Evolutionary conservation across 345 rosid species (phyloP).

Genomic region (Arabis alpina): DNA sequence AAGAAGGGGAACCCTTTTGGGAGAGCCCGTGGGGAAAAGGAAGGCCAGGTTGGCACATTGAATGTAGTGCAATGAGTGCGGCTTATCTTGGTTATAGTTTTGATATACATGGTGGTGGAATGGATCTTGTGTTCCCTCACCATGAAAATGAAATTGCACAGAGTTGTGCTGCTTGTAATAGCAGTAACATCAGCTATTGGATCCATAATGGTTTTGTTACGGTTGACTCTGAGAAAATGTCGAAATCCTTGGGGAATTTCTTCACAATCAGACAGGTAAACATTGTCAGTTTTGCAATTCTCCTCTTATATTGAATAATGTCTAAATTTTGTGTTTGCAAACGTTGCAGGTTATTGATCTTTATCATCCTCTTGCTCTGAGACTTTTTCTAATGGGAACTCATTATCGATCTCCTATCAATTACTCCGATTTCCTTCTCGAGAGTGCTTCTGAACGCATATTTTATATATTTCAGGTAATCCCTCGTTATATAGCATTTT

Average conservation of each 20-base stretch:
- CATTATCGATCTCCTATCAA: conserved; percentile 96
- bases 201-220: conserved; percentile 96
- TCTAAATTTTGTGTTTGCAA: background rate
- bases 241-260: conserved; percentile 95
- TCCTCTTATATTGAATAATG: conserved; percentile 2
- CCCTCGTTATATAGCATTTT: background rate
- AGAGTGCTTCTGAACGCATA: conserved; percentile 92
- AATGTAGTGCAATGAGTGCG: conserved; percentile 97
- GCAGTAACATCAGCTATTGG: conserved; percentile 84
- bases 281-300: background rate
- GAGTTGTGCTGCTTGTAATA: conserved; percentile 90
- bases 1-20: conserved; percentile 92
- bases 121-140: conserved; percentile 99
- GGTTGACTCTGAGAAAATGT: conserved; percentile 95
- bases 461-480: conserved; percentile 92
- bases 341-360: conserved; percentile 69
- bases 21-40: conserved; percentile 99
- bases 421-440: conserved; percentile 79
- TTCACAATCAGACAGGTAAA: conserved; percentile 93
- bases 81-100: conserved; percentile 83
- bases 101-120: conserved; percentile 98
- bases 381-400: conserved; percentile 86
- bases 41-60: conserved; percentile 99
- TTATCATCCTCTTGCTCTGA: conserved; percentile 86
- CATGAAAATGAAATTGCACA: conserved; percentile 99